A percentile compares a stretch with the other conserved stretches of the same genome.
phyloP scores from a whole-genome alignment of 78 protist species.

The Diacronema lutheri region DNA sequence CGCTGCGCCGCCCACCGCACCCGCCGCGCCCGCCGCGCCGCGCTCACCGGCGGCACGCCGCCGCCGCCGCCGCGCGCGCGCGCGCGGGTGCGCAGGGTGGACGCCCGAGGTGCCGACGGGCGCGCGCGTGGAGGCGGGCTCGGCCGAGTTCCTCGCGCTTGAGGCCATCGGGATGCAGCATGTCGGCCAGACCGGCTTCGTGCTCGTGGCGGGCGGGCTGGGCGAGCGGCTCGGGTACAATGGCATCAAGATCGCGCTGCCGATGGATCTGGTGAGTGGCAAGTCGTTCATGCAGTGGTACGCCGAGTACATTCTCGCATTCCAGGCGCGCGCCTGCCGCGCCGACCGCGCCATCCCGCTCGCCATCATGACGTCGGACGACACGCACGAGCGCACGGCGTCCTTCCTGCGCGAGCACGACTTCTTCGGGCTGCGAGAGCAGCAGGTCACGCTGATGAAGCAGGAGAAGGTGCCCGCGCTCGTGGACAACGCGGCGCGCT shows the following conservation, averaged over 20 bases:
- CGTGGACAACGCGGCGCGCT: constrained; percentile 12
- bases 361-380: constrained; percentile 60
- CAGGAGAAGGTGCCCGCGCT: constrained; percentile 50
- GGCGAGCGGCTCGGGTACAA: constrained; percentile 56
- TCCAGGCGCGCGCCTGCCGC: constrained; percentile 28
- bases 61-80: background rate
- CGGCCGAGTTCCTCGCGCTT: background rate
- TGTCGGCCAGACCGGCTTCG: constrained; percentile 8
- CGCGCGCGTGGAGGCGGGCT: background rate
- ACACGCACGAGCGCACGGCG: constrained; percentile 48
- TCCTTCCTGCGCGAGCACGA: constrained; percentile 15
- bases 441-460: constrained; percentile 29
- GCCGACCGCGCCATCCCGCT: constrained; percentile 5
- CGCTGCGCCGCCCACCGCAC: background rate
- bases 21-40: background rate
- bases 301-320: constrained; percentile 34
- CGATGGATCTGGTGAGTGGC: constrained; percentile 25
- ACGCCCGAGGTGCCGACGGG: constrained; percentile 6
- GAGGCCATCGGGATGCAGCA: constrained; percentile 23
- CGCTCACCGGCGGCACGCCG: background rate
- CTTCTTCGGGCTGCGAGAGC: constrained; percentile 45
- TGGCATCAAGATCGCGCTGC: constrained; percentile 58
- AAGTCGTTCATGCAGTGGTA: constrained; percentile 40
- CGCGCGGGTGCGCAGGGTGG: background rate
- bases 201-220: constrained; percentile 54